These are phyloP conservation scores for Crinitomyces ghanaensis DNA, from an alignment of 805 yeast genomes.

Conservation along the genomic window DNA sequence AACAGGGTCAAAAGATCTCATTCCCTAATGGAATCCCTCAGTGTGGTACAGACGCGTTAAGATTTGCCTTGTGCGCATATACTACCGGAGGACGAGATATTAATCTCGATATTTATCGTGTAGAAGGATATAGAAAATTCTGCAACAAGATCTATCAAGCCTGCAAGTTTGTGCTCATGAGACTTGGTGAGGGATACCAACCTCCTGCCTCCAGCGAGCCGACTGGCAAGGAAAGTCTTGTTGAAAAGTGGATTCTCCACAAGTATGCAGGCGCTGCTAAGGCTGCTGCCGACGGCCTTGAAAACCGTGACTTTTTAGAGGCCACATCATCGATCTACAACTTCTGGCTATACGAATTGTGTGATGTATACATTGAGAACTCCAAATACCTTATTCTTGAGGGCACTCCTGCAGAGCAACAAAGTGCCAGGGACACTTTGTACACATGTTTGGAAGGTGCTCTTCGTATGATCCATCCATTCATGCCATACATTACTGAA, in stretches of 20 bases:
- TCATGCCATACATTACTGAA: conserved; percentile 95
- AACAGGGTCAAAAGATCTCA: conserved; percentile 73
- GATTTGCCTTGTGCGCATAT: conserved; percentile 97
- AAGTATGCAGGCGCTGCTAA: conserved; percentile 63
- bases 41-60: conserved; percentile 98
- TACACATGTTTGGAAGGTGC: conserved; percentile 91
- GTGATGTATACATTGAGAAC: conserved; percentile 98
- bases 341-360: conserved; percentile 88
- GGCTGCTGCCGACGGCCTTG: conserved; percentile 53
- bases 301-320: conserved; percentile 78
- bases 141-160: conserved; percentile 99
- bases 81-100: conserved; percentile 98
- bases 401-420: conserved; percentile 74
- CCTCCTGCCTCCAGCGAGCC: conserved; percentile 57
- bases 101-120: conserved; percentile 89
- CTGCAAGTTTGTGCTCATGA: conserved; percentile 88
- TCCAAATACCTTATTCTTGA: conserved; percentile 86
- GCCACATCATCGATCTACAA: conserved; percentile 80
- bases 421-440: conserved; percentile 87
- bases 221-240: conserved; percentile 77
- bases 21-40: conserved; percentile 98
- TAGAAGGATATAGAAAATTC: conserved; percentile 98
- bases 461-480: conserved; percentile 86
- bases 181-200: conserved; percentile 76
- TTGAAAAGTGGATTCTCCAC: conserved; percentile 94